Percentiles rank a stretch among this genome's conserved stretches.
phyloP scores from a whole-genome alignment of 2,329 filamentous ascomycete species.

The Lasiodiplodia theobromae region DNA sequence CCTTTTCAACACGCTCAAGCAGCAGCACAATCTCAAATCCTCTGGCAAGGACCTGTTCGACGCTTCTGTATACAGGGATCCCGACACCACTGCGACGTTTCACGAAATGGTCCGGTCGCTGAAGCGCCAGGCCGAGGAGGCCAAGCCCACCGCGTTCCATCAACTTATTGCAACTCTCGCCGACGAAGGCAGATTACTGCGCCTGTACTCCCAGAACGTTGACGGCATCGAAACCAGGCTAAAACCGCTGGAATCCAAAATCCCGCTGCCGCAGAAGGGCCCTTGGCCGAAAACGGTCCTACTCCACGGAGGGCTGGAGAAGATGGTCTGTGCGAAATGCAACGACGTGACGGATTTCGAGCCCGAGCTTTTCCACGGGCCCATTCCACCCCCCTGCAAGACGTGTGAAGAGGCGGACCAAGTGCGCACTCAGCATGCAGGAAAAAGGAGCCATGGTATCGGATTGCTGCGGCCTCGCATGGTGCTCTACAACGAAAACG shows the following conservation, averaged over 20 bases:
- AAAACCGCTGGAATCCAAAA: slow-evolving; percentile 76
- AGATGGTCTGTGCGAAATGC: slow-evolving; percentile 98
- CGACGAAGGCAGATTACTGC: slow-evolving; percentile 82
- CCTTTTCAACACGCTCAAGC: slow-evolving; percentile 84
- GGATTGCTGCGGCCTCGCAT: slow-evolving; percentile 89
- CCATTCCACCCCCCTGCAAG: slow-evolving; percentile 80
- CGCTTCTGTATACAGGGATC: slow-evolving; percentile 95
- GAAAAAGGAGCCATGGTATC: slow-evolving; percentile 92
- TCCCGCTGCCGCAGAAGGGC: slow-evolving; percentile 82
- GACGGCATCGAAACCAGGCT: slow-evolving; percentile 91
- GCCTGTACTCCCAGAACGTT: slow-evolving; percentile 96
- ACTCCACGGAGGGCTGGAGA: slow-evolving; percentile 88
- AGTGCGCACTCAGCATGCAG: slow-evolving; percentile 75
- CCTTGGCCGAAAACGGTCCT: slow-evolving; percentile 95
- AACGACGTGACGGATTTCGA: slow-evolving; percentile 78
- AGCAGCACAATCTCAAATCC: slow-evolving; percentile 87
- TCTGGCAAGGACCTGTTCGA: slow-evolving; percentile 97
- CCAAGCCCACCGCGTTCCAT: slow-evolving; percentile 87
- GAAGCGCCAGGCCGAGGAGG: slow-evolving; percentile 77
- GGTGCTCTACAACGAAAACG: slow-evolving; percentile 96
- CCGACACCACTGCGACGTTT: slow-evolving; percentile 86
- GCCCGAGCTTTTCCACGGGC: slow-evolving; percentile 79
- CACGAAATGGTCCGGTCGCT: slow-evolving; percentile 95
- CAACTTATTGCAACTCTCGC: slow-evolving; percentile 91
- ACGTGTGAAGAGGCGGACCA: slow-evolving; percentile 77